A percentile compares a stretch with the other conserved stretches of the same genome.
phyloP scores from a whole-genome alignment of 2,329 filamentous ascomycete genomes.

The Penicillium frequentans region DNA sequence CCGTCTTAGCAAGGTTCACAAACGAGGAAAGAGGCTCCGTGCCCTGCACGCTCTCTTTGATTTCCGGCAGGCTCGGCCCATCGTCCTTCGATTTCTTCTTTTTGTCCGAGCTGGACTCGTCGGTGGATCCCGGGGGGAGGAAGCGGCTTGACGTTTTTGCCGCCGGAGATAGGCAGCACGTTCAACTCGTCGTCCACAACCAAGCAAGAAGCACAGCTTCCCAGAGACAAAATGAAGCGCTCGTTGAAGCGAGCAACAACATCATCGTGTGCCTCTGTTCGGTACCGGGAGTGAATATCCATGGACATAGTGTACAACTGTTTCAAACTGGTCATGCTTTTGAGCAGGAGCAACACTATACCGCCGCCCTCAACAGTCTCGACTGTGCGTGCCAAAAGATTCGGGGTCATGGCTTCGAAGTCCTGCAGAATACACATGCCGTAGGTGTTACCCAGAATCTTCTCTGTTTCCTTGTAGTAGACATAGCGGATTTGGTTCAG shows the following conservation, averaged over 20 bases:
- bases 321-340: constrained; percentile 95
- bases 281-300: constrained; percentile 95
- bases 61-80: constrained; percentile 40
- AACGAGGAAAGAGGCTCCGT: constrained; percentile 83
- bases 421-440: constrained; percentile 98
- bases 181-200: constrained; percentile 98
- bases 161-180: constrained; percentile 93
- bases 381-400: constrained; percentile 87
- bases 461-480: constrained; percentile 99
- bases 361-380: constrained; percentile 98
- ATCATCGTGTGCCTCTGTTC: constrained; percentile 93
- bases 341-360: constrained; percentile 82
- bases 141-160: constrained; percentile 81
- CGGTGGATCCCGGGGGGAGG: constrained; percentile 71
- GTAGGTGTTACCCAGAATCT: constrained; percentile 96
- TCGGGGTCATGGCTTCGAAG: constrained; percentile 97
- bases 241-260: constrained; percentile 97
- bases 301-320: constrained; percentile 96
- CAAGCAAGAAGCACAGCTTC: constrained; percentile 90
- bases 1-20: constrained; percentile 80
- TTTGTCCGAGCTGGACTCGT: constrained; percentile 69
- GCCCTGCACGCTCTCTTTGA: constrained; percentile 85
- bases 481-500: constrained; percentile 97
- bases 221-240: constrained; percentile 90
- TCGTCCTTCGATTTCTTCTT: constrained; percentile 57